Evolutionary conservation across 2,329 filamentous ascomycete genomes (phyloP), one percentile per base, ranked within the genome.

Genomic region (Colletotrichum theobromicola): DNA sequence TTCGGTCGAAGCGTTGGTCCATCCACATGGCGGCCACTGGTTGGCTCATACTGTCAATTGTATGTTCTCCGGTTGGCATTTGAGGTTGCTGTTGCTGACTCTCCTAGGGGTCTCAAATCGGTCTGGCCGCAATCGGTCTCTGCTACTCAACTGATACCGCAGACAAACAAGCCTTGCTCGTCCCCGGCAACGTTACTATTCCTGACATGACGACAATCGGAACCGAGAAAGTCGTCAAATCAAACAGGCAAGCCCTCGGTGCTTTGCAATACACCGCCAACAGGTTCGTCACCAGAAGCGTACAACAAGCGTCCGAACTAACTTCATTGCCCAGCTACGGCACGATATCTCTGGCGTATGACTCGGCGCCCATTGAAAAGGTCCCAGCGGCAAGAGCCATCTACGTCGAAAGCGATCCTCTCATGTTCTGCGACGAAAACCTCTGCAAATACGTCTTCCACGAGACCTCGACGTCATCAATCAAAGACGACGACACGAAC

Each of bases 211-310:
- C 78, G 9, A 78, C 71, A 42, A 82, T 85, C 71, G 82, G 82
- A 75, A 83, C 79, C 50, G 78, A 63, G 32, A 82, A 77, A 57
- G 65, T 78, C 7, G 79, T 83, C 16, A 62, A 84, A 18, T 76
- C 77, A 6, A 74, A 53, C 2, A 75, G 77, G 12, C 76, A 69
- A 7, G 67, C 64, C 3, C 67, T 75, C 16, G 80, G 76, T n/a
- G 84, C 85, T 28, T 79, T 86, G 26, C 79, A 85, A 63, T 87
- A 85, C 61, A 85, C 83, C 2, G 86, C 87, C 15, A 86, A 87
- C 42, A 83, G 81, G 84, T 83, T 0, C 4, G 60, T 62, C 10
- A 8, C 24, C 4, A 15, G 60, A 34, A 34, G 16, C 26, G 4
- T 7, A 18, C 4, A 4, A 55, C 16, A 28, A 21, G 4, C 34